Evolutionary conservation across 306 rosid genomes (phyloP), one percentile per base, ranked within the genome.

Genomic region (Potentilla sterilis): DNA sequence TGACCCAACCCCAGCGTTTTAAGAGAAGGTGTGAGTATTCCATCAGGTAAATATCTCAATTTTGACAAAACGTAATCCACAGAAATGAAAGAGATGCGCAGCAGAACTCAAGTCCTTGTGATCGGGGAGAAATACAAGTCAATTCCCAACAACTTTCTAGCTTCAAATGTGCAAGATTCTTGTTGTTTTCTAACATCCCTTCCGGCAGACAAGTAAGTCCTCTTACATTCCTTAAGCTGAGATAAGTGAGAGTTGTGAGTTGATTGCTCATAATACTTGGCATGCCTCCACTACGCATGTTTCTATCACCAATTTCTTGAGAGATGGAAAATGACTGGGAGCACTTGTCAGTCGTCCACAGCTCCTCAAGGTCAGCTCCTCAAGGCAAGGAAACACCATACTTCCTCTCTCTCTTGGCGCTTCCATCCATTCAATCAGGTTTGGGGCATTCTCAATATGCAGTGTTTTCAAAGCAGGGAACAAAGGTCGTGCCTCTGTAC

Each of bases 191-290:
- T 6, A 64, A 64, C 44, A 37, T 7, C 22, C 44, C 6, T 15
- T 37, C 44, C 5, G 69, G 46, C 69, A 64, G 44, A 64, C 44
- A 64, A 15, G 69, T 37, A 7, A 64, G 22, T 7, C 44, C 44
- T 0, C 4, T 2, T 0, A 37, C 69, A 2, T 2, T 0, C 3
- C 0, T 0, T 64, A 64, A 15, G 0, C 0, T 2, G 3, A 32
- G 22, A 37, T 15, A 3, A 34, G 69, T 64, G 44, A 64, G 69
- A 35, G 13, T 64, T 0, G 69, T 64, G 12, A 64, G 69, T 35
- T 37, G 5, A 35, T 9, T 64, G 46, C 69, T 18, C 7, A 64
- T 21, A 64, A 64, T 64, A 64, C 22, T 1, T 6, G 69, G 69
- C 46, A 5, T 16, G 24, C 5, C 22, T 19, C 22, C 51, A 0